Evolutionary conservation across 192 early-diverging fungal genomes (phyloP).

Genomic region (Entomortierella chlamydospora): DNA sequence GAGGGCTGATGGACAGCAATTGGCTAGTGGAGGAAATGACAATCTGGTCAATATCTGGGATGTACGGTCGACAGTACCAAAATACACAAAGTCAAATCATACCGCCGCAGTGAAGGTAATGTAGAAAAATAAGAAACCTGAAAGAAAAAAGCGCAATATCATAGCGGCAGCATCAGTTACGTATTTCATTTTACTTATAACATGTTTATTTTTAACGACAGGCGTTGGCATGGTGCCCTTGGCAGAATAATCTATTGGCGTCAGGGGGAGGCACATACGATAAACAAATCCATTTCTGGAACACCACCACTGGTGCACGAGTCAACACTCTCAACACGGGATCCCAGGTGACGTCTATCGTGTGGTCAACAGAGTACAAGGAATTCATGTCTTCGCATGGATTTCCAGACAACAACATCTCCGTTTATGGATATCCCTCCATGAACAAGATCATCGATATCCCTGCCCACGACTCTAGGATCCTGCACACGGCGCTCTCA

Average conservation of each 20-base stretch:
- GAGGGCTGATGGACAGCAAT: slow-evolving; percentile 78
- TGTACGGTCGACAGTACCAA: slow-evolving; percentile 68
- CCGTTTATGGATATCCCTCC: slow-evolving; percentile 86
- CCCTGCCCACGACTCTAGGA: slow-evolving; percentile 82
- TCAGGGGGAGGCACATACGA: slow-evolving; percentile 94
- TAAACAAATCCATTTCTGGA: slow-evolving; percentile 93
- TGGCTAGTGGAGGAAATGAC: slow-evolving; percentile 97
- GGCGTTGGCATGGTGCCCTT: slow-evolving; percentile 97
- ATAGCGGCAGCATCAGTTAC: slow-evolving; percentile 4
- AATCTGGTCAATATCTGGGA: slow-evolving; percentile 94
- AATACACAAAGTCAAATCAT: slow-evolving; percentile 80
- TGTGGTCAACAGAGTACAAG: slow-evolving; percentile 86
- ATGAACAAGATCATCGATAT: slow-evolving; percentile 80
- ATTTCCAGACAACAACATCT: slow-evolving; percentile 87
- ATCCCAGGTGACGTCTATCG: slow-evolving; percentile 93
- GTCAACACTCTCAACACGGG: slow-evolving; percentile 79
- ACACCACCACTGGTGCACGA: slow-evolving; percentile 73
- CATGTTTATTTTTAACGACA: slow-evolving; percentile 31
- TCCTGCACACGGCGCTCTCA: slow-evolving; percentile 90
- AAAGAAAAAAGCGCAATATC: neutral
- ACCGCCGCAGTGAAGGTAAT: slow-evolving; percentile 91
- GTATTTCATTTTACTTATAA: slow-evolving; percentile 35
- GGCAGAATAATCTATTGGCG: slow-evolving; percentile 85
- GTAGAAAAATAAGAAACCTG: slow-evolving; percentile 10
- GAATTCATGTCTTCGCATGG: slow-evolving; percentile 96